phyloP scores from a whole-genome alignment of 306 rosid species.

The Abrus precatorius region DNA sequence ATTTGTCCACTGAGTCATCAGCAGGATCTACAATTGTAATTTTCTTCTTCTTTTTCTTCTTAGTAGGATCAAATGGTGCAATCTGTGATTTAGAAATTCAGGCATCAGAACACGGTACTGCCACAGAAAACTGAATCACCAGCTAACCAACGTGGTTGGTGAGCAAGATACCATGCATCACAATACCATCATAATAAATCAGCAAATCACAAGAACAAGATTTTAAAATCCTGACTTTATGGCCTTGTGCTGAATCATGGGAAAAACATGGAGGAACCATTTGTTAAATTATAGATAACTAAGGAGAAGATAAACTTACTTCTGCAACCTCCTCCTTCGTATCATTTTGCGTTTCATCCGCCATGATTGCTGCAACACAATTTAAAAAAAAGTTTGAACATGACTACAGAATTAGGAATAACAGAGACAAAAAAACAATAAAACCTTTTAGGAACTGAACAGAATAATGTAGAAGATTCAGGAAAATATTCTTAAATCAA shows the following conservation, averaged over 20 bases:
- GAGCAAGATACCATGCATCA: conserved; percentile 12
- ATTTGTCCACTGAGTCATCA: conserved; percentile 81
- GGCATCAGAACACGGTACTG: neutral
- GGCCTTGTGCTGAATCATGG: neutral
- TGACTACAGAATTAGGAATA: neutral
- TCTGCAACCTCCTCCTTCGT: conserved; percentile 74
- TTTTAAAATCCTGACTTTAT: neutral
- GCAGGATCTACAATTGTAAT: conserved; percentile 53
- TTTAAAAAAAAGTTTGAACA: neutral
- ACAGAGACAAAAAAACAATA: neutral
- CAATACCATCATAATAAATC: conserved; percentile 9
- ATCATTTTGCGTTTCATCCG: conserved; percentile 66
- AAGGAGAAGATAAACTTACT: conserved; percentile 52
- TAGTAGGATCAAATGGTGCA: conserved; percentile 90
- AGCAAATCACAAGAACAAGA: conserved; percentile 8
- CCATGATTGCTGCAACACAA: conserved; percentile 67
- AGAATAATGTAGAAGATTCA: neutral
- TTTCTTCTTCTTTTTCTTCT: conserved; percentile 90
- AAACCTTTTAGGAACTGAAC: no score
- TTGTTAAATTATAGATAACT: neutral
- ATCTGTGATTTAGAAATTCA: conserved; percentile 60
- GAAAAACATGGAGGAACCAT: neutral
- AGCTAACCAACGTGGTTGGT: neutral
- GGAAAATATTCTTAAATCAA: neutral
- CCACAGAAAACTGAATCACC: conserved; percentile 10